Evolutionary conservation across 2,329 filamentous ascomycete genomes (phyloP), one percentile per base, ranked within the genome.

Genomic region (Colletotrichum eremochloae): DNA sequence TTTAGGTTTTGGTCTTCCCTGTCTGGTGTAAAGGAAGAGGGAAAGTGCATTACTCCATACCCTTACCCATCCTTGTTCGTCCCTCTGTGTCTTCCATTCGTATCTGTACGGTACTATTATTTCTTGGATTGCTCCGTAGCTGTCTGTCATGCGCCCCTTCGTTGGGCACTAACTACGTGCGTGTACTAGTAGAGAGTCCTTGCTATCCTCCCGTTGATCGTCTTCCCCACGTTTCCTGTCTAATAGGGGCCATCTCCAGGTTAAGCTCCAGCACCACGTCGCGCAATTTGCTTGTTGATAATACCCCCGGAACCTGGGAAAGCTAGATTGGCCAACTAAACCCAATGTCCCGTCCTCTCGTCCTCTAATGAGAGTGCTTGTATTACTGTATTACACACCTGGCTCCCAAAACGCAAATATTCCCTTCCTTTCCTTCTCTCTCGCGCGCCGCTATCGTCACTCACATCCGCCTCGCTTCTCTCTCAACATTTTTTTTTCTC

Each of bases 341-440:
- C 64, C 46, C 36, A 72, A 66, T 60, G 46, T 52, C 46, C 65
- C 18, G 33, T 62, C 50, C 44, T 62, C 40, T 72, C 60, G 36
- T 72, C 70, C 66, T 70, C 70, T 70, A 72, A 70, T 72, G 56
- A 70, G 70, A 72, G 53, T 69, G 44, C 55, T 69, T 70, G 66
- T 61, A 70, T 72, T 72, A 62, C 55, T 42, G 70, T 70, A 72
- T 72, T 61, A 72, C 70, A 64, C 60, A 62, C 67, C 40, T 50
- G 9, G 6, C 14, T 14, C 55, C 55, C 46, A 56, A 61, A 56
- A 40, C 66, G 42, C 70, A 33, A 36, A 50, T 40, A 63, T 67
- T 63, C 50, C 67, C 40, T 48, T n/a, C 29, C n/a, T 42, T 44
- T 50, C 52, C 38, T 40, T 55, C 12, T 36, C 53, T 20, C 44